Evolutionary conservation across 768 basidiomycete species (phyloP), one percentile per base, ranked within the genome.

Genomic region (Boletus barrowsii): DNA sequence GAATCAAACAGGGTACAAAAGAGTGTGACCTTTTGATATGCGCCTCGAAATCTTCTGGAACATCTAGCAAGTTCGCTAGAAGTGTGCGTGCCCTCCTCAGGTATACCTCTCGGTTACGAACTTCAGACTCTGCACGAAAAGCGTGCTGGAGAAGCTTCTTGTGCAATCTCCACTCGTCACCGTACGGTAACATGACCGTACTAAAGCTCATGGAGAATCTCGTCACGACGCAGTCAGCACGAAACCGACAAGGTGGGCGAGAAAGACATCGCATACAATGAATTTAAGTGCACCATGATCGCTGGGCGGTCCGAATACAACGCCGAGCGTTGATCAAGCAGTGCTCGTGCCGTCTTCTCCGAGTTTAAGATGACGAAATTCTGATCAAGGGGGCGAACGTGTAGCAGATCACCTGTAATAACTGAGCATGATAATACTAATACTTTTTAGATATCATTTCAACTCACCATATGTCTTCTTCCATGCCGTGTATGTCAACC

Each of bases 401-500:
- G 57, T 10, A 67, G 5, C 17, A 67, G 20, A 45, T 65, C 63
- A 10, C 66, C 66, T 66, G 22, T 8, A 4, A 22, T 14, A 17
- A 8, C 30, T 60, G 20, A 60, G 39, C 10, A 54, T 20, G 36
- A 35, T 22, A 22, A 42, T 72, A 48, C 4, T 3, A 22, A 42
- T 72, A 48, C 4, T 3, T 26, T 17, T 35, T 11, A 20, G 3
- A 30, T 4, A 33, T 15, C 71, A 73, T 49, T 49, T 37, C 14
- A 18, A 39, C 58, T 33, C 35, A 62, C 72, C 73, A 47, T 73
- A 73, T 49, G 50, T 58, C 53, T 63, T 61, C 56, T 58, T 63
- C 72, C 73, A 73, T 17, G 62, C 53, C 11, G 72, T 60, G 51
- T 72, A 73, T 17, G 69, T 65, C 26, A 73, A 42, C 72, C 72